Percentiles rank a stretch among this genome's conserved stretches.
These are phyloP conservation scores for Adansonia madagascariensis DNA, from an alignment of 441 rosid genomes.

Conservation along the genomic window DNA sequence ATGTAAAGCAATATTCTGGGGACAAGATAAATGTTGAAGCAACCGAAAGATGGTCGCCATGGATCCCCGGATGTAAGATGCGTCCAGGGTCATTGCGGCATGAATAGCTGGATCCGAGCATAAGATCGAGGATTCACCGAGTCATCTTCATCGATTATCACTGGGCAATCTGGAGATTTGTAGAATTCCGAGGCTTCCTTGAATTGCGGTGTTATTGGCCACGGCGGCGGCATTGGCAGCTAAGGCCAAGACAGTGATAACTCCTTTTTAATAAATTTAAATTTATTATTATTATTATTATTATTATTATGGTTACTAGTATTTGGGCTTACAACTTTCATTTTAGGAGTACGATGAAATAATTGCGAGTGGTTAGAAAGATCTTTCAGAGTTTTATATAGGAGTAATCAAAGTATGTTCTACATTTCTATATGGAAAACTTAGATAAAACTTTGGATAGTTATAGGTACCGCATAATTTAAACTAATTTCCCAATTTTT, in stretches of 20 bases:
- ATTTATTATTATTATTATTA: no score
- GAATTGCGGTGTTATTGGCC: no score
- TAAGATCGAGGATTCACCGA: slow-evolving; percentile 28
- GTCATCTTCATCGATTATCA: slow-evolving; percentile 32
- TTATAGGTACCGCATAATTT: no score
- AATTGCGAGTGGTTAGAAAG: neutral
- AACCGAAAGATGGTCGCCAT: slow-evolving; percentile 85
- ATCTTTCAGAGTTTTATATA: neutral
- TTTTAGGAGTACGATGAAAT: neutral
- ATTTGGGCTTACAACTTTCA: neutral
- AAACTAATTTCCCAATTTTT: no score
- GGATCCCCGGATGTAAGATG: slow-evolving; percentile 85
- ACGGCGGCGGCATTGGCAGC: no score
- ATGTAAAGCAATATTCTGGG: slow-evolving; percentile 79
- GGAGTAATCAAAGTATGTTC: no score
- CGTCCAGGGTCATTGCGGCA: slow-evolving; percentile 85
- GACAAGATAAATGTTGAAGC: slow-evolving; percentile 88
- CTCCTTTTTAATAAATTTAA: no score
- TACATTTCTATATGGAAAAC: no score
- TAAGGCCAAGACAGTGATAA: no score
- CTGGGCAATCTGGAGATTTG: slow-evolving; percentile 73
- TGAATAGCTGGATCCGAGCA: slow-evolving; percentile 71
- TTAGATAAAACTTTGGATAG: no score
- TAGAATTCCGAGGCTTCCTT: slow-evolving; percentile 42
- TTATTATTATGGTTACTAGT: neutral